Evolutionary conservation across 345 rosid species (phyloP), one percentile per base, ranked within the genome.

Genomic region (Adansonia digitata): DNA sequence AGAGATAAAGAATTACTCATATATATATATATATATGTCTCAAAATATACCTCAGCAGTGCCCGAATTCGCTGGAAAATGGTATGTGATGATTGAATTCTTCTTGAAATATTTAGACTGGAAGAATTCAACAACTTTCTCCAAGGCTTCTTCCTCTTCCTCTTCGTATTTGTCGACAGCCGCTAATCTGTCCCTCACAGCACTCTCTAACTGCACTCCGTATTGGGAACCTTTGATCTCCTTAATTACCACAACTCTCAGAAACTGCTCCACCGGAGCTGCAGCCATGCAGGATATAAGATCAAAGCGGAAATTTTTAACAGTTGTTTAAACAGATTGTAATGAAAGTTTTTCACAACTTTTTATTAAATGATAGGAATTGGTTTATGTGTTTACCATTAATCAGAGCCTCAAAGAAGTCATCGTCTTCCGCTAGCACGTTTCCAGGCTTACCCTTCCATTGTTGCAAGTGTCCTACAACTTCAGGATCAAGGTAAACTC

Each of bases 221-320:
- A 94, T 67, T 94, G 98, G 22, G 98, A 83, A 27, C 98, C 98
- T 56, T 94, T 94, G 40, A 94, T 91, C 81, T 94, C 98, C 79
- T 94, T 94, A 8, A 94, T 94, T 76, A 88, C 89, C 77, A 94
- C 97, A 18, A 94, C 87, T 74, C 97, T 88, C 45, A 94, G 14
- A 15, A 90, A 73, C 60, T 92, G 88, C 78, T 90, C 97, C 75
- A 84, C 84, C 3, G 95, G 92, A 46, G 83, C 97, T 89, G 86
- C 75, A 7, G 7, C 0, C 64, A 1, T n/a, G n/a, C n/a, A n/a
- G n/a, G n/a, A 10, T 4, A 34, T 5, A 29, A 22, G 27, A 62
- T 43, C 31, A 9, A 69, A 14, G n/a, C 20, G 15, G 13, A 40
- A 15, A 48, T 14, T 69, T 18, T 27, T 4, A 14, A 9, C 45